A percentile compares a stretch with the other conserved stretches of the same genome.
Conservation (phyloP, 352 stramenopile genomes). For the Phytopythium kandeliae region DNA sequence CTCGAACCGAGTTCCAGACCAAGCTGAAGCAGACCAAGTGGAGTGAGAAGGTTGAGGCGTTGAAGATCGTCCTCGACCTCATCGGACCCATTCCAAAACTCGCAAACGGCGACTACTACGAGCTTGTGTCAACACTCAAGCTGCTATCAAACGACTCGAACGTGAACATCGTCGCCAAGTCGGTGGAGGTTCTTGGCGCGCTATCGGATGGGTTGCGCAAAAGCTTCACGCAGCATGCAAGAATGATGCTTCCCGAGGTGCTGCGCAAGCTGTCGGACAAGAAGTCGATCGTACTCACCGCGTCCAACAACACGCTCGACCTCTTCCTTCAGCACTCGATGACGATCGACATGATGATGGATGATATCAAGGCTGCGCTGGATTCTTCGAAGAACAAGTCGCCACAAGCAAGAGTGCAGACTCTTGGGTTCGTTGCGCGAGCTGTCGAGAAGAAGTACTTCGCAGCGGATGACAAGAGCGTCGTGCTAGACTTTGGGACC, state of each 20-base stretch:
- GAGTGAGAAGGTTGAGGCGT: constrained; percentile 81
- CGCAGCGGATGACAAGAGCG: constrained; percentile 47
- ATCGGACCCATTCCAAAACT: constrained; percentile 83
- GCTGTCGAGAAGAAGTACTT: constrained; percentile 68
- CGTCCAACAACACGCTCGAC: constrained; percentile 81
- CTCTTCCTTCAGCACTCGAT: constrained; percentile 75
- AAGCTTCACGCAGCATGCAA: constrained; percentile 73
- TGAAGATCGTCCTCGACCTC: constrained; percentile 82
- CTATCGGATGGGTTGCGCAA: constrained; percentile 76
- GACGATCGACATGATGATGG: constrained; percentile 86
- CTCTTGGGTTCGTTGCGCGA: constrained; percentile 57
- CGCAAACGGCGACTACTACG: constrained; percentile 81
- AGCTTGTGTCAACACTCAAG: constrained; percentile 82
- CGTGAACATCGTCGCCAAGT: constrained; percentile 84
- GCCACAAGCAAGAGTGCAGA: constrained; percentile 71
- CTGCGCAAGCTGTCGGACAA: constrained; percentile 86
- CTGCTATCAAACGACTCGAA: constrained; percentile 78
- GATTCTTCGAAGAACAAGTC: constrained; percentile 82
- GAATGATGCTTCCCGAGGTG: constrained; percentile 71
- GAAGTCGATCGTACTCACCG: constrained; percentile 75
- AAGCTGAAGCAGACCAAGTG: constrained; percentile 77
- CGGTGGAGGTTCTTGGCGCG: constrained; percentile 76
- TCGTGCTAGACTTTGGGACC: constrained; percentile 58
- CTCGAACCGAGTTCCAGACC: constrained; percentile 72
- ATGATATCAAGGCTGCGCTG: constrained; percentile 67